Percentiles rank a stretch among this genome's conserved stretches.
These are phyloP conservation scores for Gastrolobium bilobum DNA, from an alignment of 306 rosid species.

Conservation along the genomic window DNA sequence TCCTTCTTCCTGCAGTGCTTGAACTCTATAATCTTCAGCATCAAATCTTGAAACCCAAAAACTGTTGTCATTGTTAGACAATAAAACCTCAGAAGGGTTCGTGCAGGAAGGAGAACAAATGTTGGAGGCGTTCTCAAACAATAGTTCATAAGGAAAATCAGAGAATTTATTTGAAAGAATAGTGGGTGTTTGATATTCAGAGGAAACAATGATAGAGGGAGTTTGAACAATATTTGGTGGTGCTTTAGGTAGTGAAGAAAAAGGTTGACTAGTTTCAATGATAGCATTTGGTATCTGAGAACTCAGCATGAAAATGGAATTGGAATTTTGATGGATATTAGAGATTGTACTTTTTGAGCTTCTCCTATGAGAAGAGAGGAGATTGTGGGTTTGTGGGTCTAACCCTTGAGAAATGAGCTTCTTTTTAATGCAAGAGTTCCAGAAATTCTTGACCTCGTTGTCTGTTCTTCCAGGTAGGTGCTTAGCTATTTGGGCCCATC, in stretches of 20 bases:
- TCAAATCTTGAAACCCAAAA: conserved; percentile 52
- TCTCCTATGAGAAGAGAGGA: conserved; percentile 59
- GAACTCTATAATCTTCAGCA: conserved; percentile 44
- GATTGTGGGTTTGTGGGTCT: conserved; percentile 92
- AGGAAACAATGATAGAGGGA: conserved; percentile 18
- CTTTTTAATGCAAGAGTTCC: conserved; percentile 92
- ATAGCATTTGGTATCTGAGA: conserved; percentile 44
- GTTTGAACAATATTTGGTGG: conserved; percentile 42
- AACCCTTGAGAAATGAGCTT: conserved; percentile 85
- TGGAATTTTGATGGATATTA: conserved; percentile 37
- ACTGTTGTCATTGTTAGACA: conserved; percentile 43
- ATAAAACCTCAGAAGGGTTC: conserved; percentile 40
- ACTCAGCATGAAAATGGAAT: conserved; percentile 48
- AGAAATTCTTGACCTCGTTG: conserved; percentile 91
- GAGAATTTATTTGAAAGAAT: conserved; percentile 31
- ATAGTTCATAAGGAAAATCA: conserved; percentile 33
- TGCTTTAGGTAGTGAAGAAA: conserved; percentile 40
- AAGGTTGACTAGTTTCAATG: conserved; percentile 29
- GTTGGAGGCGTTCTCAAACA: conserved; percentile 34
- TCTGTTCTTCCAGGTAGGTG: conserved; percentile 95
- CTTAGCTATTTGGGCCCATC: conserved; percentile 97
- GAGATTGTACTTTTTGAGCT: conserved; percentile 22
- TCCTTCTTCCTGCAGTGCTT: conserved; percentile 41
- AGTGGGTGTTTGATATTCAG: conserved; percentile 47
- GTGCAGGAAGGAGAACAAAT: conserved; percentile 50